Evolutionary conservation across 2,329 filamentous ascomycete genomes (phyloP).

Genomic region (Alternaria arbusti): DNA sequence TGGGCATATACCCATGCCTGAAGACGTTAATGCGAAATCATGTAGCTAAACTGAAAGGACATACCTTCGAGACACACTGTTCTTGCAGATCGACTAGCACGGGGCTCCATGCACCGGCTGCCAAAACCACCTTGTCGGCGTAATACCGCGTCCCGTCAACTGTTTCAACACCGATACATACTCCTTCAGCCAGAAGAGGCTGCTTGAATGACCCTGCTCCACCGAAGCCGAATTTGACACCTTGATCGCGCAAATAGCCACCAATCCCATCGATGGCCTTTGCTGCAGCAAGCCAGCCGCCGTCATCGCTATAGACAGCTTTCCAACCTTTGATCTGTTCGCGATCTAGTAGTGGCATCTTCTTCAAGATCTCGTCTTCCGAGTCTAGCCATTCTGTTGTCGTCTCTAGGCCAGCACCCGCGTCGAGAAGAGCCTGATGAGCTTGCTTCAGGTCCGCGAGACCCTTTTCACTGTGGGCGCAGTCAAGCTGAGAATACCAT

Average conservation of each 20-base stretch:
- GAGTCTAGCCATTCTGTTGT: conserved; percentile 53
- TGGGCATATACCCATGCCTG: conserved; percentile 62
- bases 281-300: conserved; percentile 57
- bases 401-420: conserved; percentile 42
- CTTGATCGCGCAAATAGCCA: conserved; percentile 44
- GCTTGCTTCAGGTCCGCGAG: conserved; percentile 42
- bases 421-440: conserved; percentile 47
- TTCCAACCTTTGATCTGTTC: conserved; percentile 57
- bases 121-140: conserved; percentile 54
- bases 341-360: conserved; percentile 49
- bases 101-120: conserved; percentile 47
- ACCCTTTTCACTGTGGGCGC: conserved; percentile 47
- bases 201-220: conserved; percentile 53
- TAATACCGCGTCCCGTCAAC: conserved; percentile 51
- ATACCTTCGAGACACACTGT: conserved; percentile 60
- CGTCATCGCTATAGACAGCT: conserved; percentile 52
- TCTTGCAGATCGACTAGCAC: conserved; percentile 37
- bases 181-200: conserved; percentile 49
- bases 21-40: not conserved
- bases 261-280: conserved; percentile 58
- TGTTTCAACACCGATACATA: conserved; percentile 53
- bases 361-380: conserved; percentile 54
- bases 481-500: conserved; percentile 32
- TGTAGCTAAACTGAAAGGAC: not conserved
- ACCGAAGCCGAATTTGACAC: conserved; percentile 54